Conservation (phyloP, 2,329 filamentous ascomycete species). For the Aureobasidium lini region DNA sequence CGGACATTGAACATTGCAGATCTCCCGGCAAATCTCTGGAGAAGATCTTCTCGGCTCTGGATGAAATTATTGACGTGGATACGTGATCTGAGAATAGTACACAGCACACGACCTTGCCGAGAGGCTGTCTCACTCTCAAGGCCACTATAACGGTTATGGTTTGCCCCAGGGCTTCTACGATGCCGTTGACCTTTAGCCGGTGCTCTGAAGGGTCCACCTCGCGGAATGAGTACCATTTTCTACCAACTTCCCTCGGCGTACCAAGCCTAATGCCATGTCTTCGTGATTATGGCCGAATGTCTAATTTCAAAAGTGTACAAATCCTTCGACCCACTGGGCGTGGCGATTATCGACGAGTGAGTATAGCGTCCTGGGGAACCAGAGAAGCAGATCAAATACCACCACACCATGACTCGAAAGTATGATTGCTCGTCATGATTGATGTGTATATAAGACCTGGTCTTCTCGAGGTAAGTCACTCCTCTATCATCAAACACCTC, state of each 20-base stretch:
- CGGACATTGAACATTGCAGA: not conserved
- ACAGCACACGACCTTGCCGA: not conserved
- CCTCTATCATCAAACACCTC: not conserved
- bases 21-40: constrained; percentile 4
- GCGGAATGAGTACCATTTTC: constrained; percentile 12
- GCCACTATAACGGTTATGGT: not conserved
- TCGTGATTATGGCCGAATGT: not conserved
- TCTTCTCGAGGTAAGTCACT: not conserved
- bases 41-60: not conserved
- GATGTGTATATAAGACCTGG: constrained; percentile 4
- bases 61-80: not conserved
- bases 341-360: not conserved
- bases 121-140: constrained; percentile 9
- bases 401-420: not conserved
- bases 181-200: constrained; percentile 5
- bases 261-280: not conserved
- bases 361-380: constrained; percentile 6
- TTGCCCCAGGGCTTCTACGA: not conserved
- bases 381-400: not conserved
- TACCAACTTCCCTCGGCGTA: not conserved
- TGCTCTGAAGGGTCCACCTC: not conserved
- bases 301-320: constrained; percentile 2
- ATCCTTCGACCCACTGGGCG: constrained; percentile 4
- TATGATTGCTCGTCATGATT: not conserved
- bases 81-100: not conserved